A percentile compares a stretch with the other conserved stretches of the same genome.
Conservation (phyloP, 116 monocot genomes). For the Thalassia testudinum region DNA sequence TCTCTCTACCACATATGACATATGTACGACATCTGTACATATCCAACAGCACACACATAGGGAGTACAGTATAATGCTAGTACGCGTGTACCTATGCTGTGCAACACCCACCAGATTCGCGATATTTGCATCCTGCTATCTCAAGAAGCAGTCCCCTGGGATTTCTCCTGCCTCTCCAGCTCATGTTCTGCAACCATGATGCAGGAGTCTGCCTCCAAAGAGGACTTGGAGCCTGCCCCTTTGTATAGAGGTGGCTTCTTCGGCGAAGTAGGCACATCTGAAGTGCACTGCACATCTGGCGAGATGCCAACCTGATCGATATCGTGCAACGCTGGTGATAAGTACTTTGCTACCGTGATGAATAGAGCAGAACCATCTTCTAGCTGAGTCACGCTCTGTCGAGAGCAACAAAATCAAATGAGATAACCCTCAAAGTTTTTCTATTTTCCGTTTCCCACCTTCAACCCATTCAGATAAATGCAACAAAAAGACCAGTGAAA, state of each 20-base stretch:
- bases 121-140: no score
- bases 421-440: no score
- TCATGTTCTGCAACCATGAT: constrained; percentile 89
- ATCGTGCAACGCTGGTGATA: constrained; percentile 78
- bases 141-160: constrained; percentile 57
- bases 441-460: no score
- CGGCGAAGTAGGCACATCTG: constrained; percentile 27
- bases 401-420: no score
- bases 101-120: no score
- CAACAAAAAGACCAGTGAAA: no score
- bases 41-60: no score
- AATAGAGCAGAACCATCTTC: constrained; percentile 86
- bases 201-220: constrained; percentile 77
- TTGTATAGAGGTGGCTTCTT: constrained; percentile 8
- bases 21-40: no score
- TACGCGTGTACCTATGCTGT: no score
- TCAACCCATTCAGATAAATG: no score
- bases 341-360: constrained; percentile 88
- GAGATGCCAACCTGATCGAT: constrained; percentile 96
- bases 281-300: constrained; percentile 75
- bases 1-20: no score
- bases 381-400: constrained; percentile 82
- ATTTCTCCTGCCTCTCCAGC: constrained; percentile 43
- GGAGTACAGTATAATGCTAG: no score
- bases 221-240: constrained; percentile 14